Percentiles rank a stretch among this genome's conserved stretches.
Evolutionary conservation across 1,284 basidiomycete species (phyloP).

Genomic region (Calocybe gambosa): DNA sequence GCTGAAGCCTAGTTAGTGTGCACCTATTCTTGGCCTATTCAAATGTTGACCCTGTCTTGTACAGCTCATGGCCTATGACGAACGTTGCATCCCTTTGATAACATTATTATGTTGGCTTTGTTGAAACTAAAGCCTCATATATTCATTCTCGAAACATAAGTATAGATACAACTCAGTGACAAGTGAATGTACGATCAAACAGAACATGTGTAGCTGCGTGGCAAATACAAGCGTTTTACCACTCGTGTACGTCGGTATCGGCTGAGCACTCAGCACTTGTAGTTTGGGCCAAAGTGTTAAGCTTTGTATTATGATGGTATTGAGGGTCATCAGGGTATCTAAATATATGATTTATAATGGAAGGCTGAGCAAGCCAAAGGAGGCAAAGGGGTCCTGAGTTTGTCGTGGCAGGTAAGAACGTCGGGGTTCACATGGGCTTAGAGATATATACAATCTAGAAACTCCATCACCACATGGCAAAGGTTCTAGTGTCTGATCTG

Average conservation of each 20-base stretch:
- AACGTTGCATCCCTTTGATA: constrained; percentile 39
- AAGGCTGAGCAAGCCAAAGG: background rate
- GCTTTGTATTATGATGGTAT: background rate
- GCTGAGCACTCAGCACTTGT: too few relatives aligned
- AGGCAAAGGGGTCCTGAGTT: background rate
- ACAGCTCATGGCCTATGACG: constrained; percentile 46
- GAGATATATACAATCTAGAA: background rate
- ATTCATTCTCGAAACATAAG: constrained; percentile 4
- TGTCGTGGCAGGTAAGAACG: background rate
- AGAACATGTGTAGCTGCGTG: constrained; percentile 5
- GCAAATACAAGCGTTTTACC: background rate
- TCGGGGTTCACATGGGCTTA: background rate
- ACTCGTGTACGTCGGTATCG: too few relatives aligned
- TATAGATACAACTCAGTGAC: constrained; percentile 4
- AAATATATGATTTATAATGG: background rate
- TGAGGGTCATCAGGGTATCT: background rate
- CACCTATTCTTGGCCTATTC: constrained; percentile 1
- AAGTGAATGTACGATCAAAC: constrained; percentile 13
- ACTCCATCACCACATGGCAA: background rate
- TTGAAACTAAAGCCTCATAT: background rate
- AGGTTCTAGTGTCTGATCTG: background rate
- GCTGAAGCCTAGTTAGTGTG: constrained; percentile 66
- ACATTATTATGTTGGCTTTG: background rate
- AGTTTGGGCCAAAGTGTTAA: background rate
- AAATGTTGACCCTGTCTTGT: constrained; percentile 8